These are phyloP conservation scores for Ogataea wickerhamii DNA, from an alignment of 805 yeast genomes.

Conservation along the genomic window DNA sequence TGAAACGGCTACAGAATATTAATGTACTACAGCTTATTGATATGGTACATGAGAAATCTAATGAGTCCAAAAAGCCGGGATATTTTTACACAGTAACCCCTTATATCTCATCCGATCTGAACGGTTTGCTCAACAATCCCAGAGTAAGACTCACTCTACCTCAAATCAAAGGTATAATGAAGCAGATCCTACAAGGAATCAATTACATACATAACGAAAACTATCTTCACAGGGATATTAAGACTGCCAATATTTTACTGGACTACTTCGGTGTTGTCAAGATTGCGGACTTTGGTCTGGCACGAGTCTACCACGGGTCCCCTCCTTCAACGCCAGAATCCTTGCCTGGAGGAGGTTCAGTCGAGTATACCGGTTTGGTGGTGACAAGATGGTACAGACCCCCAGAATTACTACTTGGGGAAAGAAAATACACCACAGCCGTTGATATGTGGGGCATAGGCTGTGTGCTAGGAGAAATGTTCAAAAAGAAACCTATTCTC, in stretches of 20 bases:
- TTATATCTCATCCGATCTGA: slow-evolving; percentile 87
- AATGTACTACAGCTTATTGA: slow-evolving; percentile 78
- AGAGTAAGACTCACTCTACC: slow-evolving; percentile 53
- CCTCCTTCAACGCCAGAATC: slow-evolving; percentile 23
- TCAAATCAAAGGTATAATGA: slow-evolving; percentile 79
- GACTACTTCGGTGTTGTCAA: slow-evolving; percentile 75
- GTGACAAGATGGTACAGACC: slow-evolving; percentile 98
- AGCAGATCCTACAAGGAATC: slow-evolving; percentile 75
- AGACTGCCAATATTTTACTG: slow-evolving; percentile 90
- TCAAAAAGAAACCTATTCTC: slow-evolving; percentile 73
- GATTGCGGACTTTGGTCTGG: slow-evolving; percentile 94
- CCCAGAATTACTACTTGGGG: slow-evolving; percentile 88
- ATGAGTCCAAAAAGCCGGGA: slow-evolving; percentile 27
- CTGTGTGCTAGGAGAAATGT: slow-evolving; percentile 91
- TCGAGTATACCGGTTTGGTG: slow-evolving; percentile 59
- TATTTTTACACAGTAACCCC: slow-evolving; percentile 84
- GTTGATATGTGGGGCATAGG: slow-evolving; percentile 98
- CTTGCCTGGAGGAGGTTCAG: slow-evolving; percentile 52
- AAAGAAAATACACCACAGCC: slow-evolving; percentile 83
- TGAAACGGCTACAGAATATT: slow-evolving; percentile 63
- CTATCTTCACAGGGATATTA: slow-evolving; percentile 83
- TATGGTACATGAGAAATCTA: slow-evolving; percentile 57
- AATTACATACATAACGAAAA: slow-evolving; percentile 67
- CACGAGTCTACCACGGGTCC: slow-evolving; percentile 52
- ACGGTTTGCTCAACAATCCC: slow-evolving; percentile 85